A percentile compares a stretch with the other conserved stretches of the same genome.
These are phyloP conservation scores for Claviceps sp. DNA, from an alignment of 2,329 filamentous ascomycete species.

Conservation along the genomic window DNA sequence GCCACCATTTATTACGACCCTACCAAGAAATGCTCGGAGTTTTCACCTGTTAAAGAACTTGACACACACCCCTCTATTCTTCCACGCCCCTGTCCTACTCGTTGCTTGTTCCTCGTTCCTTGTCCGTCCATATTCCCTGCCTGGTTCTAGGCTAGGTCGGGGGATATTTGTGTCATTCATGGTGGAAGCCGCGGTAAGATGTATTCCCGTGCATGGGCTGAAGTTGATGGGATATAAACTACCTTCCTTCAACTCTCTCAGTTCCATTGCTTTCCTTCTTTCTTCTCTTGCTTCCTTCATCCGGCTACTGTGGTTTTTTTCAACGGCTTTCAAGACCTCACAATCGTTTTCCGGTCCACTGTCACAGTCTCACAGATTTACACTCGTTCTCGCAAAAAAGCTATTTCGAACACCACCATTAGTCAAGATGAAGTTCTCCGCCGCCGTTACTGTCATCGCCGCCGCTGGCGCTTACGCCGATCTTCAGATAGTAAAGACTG, in stretches of 20 bases:
- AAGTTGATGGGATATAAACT: constrained; percentile 4
- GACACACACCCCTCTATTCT: not conserved
- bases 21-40: not conserved
- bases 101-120: not conserved
- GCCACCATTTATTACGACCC: not conserved
- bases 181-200: constrained; percentile 1
- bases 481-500: constrained; percentile 6
- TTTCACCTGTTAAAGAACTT: not conserved
- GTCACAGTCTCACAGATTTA: constrained; percentile 1
- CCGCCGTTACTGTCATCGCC: constrained; percentile 6
- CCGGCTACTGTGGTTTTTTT: constrained; percentile 1
- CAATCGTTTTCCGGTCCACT: constrained; percentile 1
- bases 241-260: not conserved
- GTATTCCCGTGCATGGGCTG: not conserved
- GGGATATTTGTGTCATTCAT: not conserved
- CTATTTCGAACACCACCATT: not conserved
- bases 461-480: constrained; percentile 9
- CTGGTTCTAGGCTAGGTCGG: not conserved
- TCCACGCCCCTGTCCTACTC: not conserved
- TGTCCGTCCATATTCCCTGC: not conserved
- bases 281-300: not conserved
- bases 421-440: constrained; percentile 10
- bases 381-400: constrained; percentile 7
- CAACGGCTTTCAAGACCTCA: not conserved
- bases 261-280: not conserved